Conservation (phyloP, 805 yeast species). For the Grigorovia yakushimaensis region DNA sequence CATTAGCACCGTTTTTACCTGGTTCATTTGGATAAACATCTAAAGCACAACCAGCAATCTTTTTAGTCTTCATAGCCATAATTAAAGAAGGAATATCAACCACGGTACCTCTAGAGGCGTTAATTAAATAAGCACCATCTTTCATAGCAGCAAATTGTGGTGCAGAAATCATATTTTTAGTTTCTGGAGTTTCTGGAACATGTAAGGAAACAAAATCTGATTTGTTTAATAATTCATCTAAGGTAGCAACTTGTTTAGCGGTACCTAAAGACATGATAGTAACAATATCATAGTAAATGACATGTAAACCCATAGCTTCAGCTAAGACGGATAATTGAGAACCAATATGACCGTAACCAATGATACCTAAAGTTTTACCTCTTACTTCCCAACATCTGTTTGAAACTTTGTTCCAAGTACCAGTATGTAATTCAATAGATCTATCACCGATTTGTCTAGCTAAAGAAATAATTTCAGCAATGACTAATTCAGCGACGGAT, state of each 20-base stretch:
- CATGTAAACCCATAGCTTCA: slow-evolving; percentile 96
- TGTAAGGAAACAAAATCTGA: slow-evolving; percentile 90
- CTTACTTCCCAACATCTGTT: slow-evolving; percentile 97
- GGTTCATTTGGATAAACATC: slow-evolving; percentile 98
- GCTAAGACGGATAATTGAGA: slow-evolving; percentile 93
- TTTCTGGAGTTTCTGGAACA: slow-evolving; percentile 91
- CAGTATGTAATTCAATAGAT: slow-evolving; percentile 89
- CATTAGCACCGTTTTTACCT: slow-evolving; percentile 83
- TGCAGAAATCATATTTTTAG: slow-evolving; percentile 78
- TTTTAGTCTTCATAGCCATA: slow-evolving; percentile 84
- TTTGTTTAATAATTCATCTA: slow-evolving; percentile 67
- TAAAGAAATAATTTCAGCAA: slow-evolving; percentile 85
- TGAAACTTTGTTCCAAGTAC: slow-evolving; percentile 95
- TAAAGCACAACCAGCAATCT: slow-evolving; percentile 92
- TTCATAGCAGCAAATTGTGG: slow-evolving; percentile 95
- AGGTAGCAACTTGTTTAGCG: slow-evolving; percentile 81
- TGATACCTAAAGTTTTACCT: slow-evolving; percentile 94
- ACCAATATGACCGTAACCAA: slow-evolving; percentile 98
- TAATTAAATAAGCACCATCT: slow-evolving; percentile 87
- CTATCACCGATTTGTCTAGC: slow-evolving; percentile 97
- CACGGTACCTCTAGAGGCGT: slow-evolving; percentile 96
- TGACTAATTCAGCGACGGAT: slow-evolving; percentile 95
- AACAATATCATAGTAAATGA: slow-evolving; percentile 79
- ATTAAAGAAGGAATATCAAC: slow-evolving; percentile 92
- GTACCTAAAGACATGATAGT: slow-evolving; percentile 97